Evolutionary conservation across 192 early-diverging fungal species (phyloP).

Genomic region (Mortierella claussenii): DNA sequence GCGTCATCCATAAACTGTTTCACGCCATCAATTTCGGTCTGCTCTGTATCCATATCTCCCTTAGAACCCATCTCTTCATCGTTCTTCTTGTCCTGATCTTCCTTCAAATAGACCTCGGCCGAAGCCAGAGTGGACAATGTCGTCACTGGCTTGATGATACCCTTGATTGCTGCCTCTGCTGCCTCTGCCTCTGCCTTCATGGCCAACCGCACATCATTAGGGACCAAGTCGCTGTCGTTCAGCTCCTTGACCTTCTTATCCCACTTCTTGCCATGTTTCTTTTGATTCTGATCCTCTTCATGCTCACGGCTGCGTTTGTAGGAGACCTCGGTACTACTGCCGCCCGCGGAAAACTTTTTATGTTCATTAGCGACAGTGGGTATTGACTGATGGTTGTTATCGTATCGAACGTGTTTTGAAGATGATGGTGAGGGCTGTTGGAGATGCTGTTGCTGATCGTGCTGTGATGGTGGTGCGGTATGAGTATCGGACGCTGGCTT

Average conservation of each 20-base stretch:
- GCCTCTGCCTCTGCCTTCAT: conserved; percentile 51
- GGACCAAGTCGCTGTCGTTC: conserved; percentile 42
- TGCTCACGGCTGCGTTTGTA: conserved; percentile 39
- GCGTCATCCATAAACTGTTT: conserved; percentile 28
- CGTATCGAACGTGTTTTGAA: neutral
- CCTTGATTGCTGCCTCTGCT: neutral
- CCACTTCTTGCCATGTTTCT: conserved; percentile 47
- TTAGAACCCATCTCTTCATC: conserved; percentile 37
- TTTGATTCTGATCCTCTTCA: conserved; percentile 34
- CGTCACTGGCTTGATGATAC: neutral
- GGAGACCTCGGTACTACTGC: conserved; percentile 12
- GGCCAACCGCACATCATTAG: conserved; percentile 39
- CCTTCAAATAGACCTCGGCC: neutral
- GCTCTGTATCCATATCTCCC: conserved; percentile 29
- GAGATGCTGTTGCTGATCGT: neutral
- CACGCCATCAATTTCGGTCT: conserved; percentile 11
- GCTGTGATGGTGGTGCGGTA: neutral
- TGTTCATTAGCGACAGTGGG: neutral
- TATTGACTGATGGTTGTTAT: conserved; percentile 1
- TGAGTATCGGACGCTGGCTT: conserved; percentile 17
- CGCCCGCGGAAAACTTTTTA: neutral
- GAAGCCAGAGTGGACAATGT: neutral
- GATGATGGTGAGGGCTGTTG: conserved; percentile 5
- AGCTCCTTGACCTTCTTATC: conserved; percentile 48
- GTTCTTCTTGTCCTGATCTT: conserved; percentile 7